Evolutionary conservation across 345 rosid genomes (phyloP), one percentile per base, ranked within the genome.

Genomic region (Garcia nutans): DNA sequence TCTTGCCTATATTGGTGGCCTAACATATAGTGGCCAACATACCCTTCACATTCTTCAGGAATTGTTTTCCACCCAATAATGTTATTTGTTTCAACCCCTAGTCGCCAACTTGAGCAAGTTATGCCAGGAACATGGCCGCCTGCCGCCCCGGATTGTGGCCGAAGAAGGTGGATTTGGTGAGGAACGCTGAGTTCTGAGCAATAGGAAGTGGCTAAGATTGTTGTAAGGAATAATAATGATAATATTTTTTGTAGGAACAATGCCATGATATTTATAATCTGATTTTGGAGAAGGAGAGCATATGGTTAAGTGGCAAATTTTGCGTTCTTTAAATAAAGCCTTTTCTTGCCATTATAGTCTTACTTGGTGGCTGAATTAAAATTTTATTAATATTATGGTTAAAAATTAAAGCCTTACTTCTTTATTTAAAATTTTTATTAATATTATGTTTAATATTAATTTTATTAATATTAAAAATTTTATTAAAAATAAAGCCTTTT

Each of bases 21-120:
- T 17, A 80, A 68, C 86, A 85, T 82, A 83, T 85, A 87, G 82
- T 89, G 76, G 6, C 89, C 88, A 7, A 90, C 80, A 33, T 90
- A 90, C 24, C 60, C 79, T 82, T 74, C 73, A 47, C 94, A 92
- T 72, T 79, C 70, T 9, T 50, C 69, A 3, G 97, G 97, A 28
- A 88, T 77, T 0, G 84, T 79, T 5, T 6, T 2, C 87, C 91
- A 92, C 6, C 76, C 78, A 24, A 82, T 66, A 47, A 92, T 68
- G 80, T 87, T 92, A 74, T 83, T 58, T 0, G 91, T 85, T 75
- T 92, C 97, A 57, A 92, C 94, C 28, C 81, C 93, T 10, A 87
- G 76, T 23, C 87, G 85, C 97, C 93, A 92, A 61, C 94, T 92
- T 76, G 75, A 74, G 80, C 93, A 89, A 0, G 84, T 77, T 58